Conservation (phyloP, 1,284 basidiomycete species). For the Inonotus obliquus region DNA sequence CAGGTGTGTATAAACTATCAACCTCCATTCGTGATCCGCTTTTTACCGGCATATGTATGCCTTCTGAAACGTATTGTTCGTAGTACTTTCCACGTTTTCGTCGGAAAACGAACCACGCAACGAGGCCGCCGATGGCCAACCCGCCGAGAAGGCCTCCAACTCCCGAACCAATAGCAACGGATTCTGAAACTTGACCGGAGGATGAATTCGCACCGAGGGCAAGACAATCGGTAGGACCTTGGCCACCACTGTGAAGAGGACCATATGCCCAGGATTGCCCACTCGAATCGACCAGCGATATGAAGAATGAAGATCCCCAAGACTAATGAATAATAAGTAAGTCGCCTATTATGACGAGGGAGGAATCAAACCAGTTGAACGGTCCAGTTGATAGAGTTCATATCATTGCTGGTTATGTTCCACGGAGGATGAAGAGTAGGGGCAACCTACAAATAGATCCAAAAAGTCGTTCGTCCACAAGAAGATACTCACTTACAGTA, state of each 20-base stretch:
- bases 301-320: conserved; percentile 52
- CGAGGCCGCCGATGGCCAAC: conserved; percentile 33
- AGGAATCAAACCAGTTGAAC: conserved; percentile 37
- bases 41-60: not conserved
- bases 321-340: conserved; percentile 27
- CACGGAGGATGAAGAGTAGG: conserved; percentile 56
- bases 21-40: not conserved
- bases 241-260: conserved; percentile 45
- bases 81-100: conserved; percentile 6
- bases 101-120: conserved; percentile 17
- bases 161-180: conserved; percentile 35
- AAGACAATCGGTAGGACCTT: conserved; percentile 36
- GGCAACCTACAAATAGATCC: conserved; percentile 36
- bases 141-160: conserved; percentile 43
- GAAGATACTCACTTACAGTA: conserved; percentile 35
- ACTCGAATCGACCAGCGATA: conserved; percentile 46
- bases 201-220: conserved; percentile 23
- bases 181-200: conserved; percentile 20
- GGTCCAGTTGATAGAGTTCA: conserved; percentile 49
- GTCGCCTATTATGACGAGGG: not conserved
- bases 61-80: conserved; percentile 5
- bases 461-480: not conserved
- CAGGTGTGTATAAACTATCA: not conserved
- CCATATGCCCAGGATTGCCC: conserved; percentile 52
- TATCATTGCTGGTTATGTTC: conserved; percentile 43